These are phyloP conservation scores for Dictyophora rubrovolvata DNA, from an alignment of 768 basidiomycete genomes.

Conservation along the genomic window DNA sequence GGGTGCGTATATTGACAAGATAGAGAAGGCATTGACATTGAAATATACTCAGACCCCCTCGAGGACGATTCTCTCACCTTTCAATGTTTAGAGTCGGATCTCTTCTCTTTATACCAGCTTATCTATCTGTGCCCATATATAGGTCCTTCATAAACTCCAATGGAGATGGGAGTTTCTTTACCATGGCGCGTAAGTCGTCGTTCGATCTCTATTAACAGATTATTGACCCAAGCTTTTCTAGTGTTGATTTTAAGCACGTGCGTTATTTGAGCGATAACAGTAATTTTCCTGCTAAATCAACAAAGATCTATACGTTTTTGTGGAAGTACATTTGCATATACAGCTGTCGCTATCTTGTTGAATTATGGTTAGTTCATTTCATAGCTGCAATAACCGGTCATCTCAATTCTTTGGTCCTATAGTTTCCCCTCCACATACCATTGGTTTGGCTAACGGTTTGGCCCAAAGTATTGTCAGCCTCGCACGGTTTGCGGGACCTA, in stretches of 20 bases:
- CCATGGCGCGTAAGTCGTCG: conserved; percentile 63
- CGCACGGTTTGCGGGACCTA: conserved; percentile 82
- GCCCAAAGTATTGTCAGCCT: conserved; percentile 94
- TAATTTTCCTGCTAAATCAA: neutral
- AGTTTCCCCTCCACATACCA: conserved; percentile 87
- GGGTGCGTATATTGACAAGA: conserved; percentile 30
- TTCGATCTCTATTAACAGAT: conserved; percentile 8
- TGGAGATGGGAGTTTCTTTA: conserved; percentile 61
- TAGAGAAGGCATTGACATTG: neutral
- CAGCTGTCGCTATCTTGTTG: conserved; percentile 77
- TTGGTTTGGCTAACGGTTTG: conserved; percentile 90
- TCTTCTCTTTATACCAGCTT: conserved; percentile 80
- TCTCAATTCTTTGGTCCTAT: conserved; percentile 8
- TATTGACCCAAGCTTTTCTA: conserved; percentile 21
- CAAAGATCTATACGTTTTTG: conserved; percentile 77
- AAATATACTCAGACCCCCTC: conserved; percentile 48
- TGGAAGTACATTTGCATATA: conserved; percentile 83
- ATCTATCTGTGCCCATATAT: conserved; percentile 68
- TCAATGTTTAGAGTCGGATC: conserved; percentile 88
- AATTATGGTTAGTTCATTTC: conserved; percentile 57
- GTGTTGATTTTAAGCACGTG: conserved; percentile 76
- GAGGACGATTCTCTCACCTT: conserved; percentile 73
- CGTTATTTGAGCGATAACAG: conserved; percentile 20
- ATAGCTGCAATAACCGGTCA: neutral
- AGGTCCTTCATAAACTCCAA: conserved; percentile 59